Evolutionary conservation across 345 rosid species (phyloP).

Genomic region (Lumnitzera littorea): DNA sequence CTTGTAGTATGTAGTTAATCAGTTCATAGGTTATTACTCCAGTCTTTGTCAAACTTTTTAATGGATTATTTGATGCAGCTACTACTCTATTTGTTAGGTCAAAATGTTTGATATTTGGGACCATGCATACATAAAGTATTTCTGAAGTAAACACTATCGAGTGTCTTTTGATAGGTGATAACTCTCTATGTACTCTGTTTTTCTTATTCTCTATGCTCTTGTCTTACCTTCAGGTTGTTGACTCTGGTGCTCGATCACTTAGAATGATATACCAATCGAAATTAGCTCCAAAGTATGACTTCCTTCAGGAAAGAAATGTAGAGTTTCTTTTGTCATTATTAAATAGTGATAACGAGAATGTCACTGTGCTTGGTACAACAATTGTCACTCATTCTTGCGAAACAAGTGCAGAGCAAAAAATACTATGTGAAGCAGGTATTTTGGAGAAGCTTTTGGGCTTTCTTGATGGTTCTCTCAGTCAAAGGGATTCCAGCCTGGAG

Average conservation of each 20-base stretch:
- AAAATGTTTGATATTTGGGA: too few species aligned
- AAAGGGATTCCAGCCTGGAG: constrained; percentile 78
- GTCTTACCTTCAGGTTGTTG: constrained; percentile 51
- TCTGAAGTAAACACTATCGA: too few species aligned
- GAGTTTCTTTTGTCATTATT: constrained; percentile 65
- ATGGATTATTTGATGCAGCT: too few species aligned
- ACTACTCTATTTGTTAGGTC: too few species aligned
- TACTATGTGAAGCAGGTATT: constrained; percentile 62
- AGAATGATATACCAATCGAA: constrained; percentile 83
- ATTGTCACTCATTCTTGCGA: constrained; percentile 76
- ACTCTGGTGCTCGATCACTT: constrained; percentile 79
- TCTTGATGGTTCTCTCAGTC: constrained; percentile 66
- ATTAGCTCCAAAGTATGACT: constrained; percentile 68
- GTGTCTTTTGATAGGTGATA: too few species aligned
- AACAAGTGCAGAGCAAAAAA: constrained; percentile 52
- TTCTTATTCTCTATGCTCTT: background rate
- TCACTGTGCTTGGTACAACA: constrained; percentile 81
- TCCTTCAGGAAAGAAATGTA: constrained; percentile 55
- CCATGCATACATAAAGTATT: too few species aligned
- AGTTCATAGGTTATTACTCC: too few species aligned
- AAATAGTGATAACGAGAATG: constrained; percentile 61
- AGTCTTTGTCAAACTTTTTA: too few species aligned
- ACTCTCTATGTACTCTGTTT: background rate
- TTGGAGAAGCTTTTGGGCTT: constrained; percentile 50
- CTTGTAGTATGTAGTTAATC: too few species aligned